Percentiles rank a stretch among this genome's conserved stretches.
These are phyloP conservation scores for Picea engelmannii DNA, from an alignment of 83 land plant genomes.

Conservation along the genomic window DNA sequence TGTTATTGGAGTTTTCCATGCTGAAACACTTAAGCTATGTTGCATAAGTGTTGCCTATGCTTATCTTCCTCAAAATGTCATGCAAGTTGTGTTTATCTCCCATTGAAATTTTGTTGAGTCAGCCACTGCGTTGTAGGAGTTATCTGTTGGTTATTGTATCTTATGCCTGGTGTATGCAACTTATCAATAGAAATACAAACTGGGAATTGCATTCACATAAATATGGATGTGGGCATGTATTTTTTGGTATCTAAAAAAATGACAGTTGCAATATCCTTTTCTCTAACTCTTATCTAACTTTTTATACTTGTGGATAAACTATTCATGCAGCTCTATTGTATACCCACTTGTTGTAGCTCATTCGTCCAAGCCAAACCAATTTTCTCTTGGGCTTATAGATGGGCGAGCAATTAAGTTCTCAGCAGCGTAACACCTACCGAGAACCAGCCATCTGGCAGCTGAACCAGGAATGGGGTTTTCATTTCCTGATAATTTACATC, in stretches of 20 bases:
- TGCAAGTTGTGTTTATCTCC: slow-evolving; percentile 16
- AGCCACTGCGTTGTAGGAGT: neutral
- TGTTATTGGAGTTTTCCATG: slow-evolving; percentile 63
- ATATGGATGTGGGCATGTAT: neutral
- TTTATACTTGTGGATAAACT: neutral
- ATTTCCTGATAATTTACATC: too few species aligned
- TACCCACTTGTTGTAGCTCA: slow-evolving; percentile 81
- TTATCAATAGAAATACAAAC: neutral
- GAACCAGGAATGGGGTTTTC: too few species aligned
- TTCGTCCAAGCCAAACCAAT: slow-evolving; percentile 81
- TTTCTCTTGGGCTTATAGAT: slow-evolving; percentile 82
- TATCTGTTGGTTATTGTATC: neutral
- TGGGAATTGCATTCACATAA: neutral
- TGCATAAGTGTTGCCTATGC: slow-evolving; percentile 72
- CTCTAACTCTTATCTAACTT: neutral
- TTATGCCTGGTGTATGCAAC: neutral
- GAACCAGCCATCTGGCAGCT: too few species aligned
- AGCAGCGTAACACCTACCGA: too few species aligned
- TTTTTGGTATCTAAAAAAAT: neutral
- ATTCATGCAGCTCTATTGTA: slow-evolving; percentile 47
- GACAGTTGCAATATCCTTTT: neutral
- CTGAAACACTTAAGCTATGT: slow-evolving; percentile 60
- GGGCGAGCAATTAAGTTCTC: slow-evolving; percentile 21
- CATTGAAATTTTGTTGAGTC: neutral
- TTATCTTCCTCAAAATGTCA: slow-evolving; percentile 45